A percentile compares a stretch with the other conserved stretches of the same genome.
Conservation (phyloP, 2,329 filamentous ascomycete species). For the Epicoccum nigrum region DNA sequence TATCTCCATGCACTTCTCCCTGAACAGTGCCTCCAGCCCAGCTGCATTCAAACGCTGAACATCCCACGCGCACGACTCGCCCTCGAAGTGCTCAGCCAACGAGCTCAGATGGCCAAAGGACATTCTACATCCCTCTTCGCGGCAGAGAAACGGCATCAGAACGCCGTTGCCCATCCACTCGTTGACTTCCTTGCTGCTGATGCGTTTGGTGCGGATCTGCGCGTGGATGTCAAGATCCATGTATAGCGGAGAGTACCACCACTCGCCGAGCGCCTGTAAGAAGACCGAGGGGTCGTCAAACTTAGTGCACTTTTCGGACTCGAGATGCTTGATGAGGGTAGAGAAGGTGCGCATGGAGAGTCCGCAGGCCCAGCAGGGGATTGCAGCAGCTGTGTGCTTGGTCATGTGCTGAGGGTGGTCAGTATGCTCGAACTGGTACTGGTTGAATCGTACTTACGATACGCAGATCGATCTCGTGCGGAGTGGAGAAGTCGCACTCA, state of each 20-base stretch:
- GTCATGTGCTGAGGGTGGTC: slow-evolving; percentile 35
- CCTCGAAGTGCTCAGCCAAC: slow-evolving; percentile 39
- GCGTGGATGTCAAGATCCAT: slow-evolving; percentile 46
- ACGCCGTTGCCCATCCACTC: slow-evolving; percentile 32
- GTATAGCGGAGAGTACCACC: slow-evolving; percentile 44
- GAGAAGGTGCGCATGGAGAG: slow-evolving; percentile 32
- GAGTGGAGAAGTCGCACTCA: slow-evolving; percentile 29
- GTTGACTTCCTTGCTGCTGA: slow-evolving; percentile 28
- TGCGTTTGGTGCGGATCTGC: slow-evolving; percentile 34
- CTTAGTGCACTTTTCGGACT: slow-evolving; percentile 69
- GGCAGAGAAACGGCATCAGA: slow-evolving; percentile 41
- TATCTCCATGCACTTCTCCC: slow-evolving; percentile 16
- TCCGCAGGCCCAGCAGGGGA: slow-evolving; percentile 37
- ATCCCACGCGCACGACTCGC: slow-evolving; percentile 34
- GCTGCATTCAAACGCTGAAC: slow-evolving; percentile 32
- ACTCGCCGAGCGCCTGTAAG: slow-evolving; percentile 33
- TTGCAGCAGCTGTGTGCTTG: slow-evolving; percentile 26
- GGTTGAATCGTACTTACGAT: slow-evolving; percentile 28
- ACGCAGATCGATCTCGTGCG: slow-evolving; percentile 27
- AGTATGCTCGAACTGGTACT: background rate
- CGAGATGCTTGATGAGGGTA: slow-evolving; percentile 46
- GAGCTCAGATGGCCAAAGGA: slow-evolving; percentile 35
- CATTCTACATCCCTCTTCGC: slow-evolving; percentile 31
- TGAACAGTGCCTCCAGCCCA: slow-evolving; percentile 30
- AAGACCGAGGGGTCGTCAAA: slow-evolving; percentile 62